Conservation (phyloP, 2,329 filamentous ascomycete genomes). For the Fonsecaea multimorphosa region DNA sequence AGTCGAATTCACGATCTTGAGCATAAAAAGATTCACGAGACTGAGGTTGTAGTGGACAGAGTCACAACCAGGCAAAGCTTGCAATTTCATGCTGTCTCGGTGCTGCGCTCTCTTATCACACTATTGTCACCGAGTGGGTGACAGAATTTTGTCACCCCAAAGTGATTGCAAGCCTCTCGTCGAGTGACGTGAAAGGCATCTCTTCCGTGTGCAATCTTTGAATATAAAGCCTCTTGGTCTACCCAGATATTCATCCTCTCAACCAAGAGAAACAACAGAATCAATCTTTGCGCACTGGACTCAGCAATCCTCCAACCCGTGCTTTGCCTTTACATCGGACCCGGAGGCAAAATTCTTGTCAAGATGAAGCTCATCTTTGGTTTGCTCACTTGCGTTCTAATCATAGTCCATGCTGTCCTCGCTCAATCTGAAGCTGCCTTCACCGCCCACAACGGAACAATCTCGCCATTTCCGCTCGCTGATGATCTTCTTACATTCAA, state of each 20-base stretch:
- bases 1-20: not conserved
- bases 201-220: not conserved
- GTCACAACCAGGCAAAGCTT: not conserved
- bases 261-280: not conserved
- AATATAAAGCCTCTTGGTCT: no score
- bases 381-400: not conserved
- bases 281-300: not conserved
- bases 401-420: not conserved
- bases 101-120: not conserved
- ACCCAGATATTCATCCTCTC: not conserved
- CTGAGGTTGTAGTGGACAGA: not conserved
- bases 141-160: no score
- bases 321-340: not conserved
- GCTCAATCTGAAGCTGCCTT: not conserved
- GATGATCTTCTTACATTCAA: slow-evolving; percentile 2
- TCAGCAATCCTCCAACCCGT: no score
- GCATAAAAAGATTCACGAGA: not conserved
- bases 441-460: not conserved
- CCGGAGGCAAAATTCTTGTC: not conserved
- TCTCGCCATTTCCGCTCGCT: not conserved
- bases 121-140: no score
- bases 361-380: not conserved
- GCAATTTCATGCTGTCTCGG: not conserved
- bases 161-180: no score
- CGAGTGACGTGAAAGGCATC: not conserved